These are phyloP conservation scores for Mycena haematopus DNA, from an alignment of 768 basidiomycete genomes.

Conservation along the genomic window DNA sequence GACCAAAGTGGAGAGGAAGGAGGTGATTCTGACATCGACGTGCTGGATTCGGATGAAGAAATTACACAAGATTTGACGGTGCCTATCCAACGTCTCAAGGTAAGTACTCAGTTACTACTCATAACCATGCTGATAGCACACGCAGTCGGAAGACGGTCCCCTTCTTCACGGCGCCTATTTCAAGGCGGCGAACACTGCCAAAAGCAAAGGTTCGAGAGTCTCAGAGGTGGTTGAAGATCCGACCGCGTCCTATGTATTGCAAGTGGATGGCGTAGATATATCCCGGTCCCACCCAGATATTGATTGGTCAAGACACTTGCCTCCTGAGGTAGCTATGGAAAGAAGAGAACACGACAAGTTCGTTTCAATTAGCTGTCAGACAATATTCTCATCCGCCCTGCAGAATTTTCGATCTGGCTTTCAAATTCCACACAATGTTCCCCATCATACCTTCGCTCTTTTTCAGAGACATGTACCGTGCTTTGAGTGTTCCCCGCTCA, in stretches of 20 bases:
- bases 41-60: conserved; percentile 23
- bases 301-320: conserved; percentile 30
- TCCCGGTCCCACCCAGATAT: conserved; percentile 10
- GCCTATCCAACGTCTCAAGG: conserved; percentile 26
- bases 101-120: neutral
- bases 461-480: conserved; percentile 48
- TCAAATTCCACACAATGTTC: conserved; percentile 47
- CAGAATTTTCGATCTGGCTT: conserved; percentile 44
- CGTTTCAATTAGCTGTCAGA: neutral
- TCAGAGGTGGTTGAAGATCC: conserved; percentile 5
- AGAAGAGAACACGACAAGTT: conserved; percentile 32
- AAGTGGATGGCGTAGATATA: conserved; percentile 22
- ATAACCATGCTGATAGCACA: neutral
- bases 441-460: conserved; percentile 49
- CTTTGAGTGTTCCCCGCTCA: conserved; percentile 36
- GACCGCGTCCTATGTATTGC: conserved; percentile 22
- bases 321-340: conserved; percentile 9
- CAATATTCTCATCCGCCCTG: conserved; percentile 1
- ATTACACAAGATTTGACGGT: conserved; percentile 24
- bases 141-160: conserved; percentile 26
- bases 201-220: neutral
- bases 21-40: conserved; percentile 11
- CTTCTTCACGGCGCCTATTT: conserved; percentile 12
- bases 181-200: neutral
- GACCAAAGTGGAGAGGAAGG: conserved; percentile 1